Evolutionary conservation across 768 basidiomycete species (phyloP), one percentile per base, ranked within the genome.

Genomic region (Lentinula aciculospora): DNA sequence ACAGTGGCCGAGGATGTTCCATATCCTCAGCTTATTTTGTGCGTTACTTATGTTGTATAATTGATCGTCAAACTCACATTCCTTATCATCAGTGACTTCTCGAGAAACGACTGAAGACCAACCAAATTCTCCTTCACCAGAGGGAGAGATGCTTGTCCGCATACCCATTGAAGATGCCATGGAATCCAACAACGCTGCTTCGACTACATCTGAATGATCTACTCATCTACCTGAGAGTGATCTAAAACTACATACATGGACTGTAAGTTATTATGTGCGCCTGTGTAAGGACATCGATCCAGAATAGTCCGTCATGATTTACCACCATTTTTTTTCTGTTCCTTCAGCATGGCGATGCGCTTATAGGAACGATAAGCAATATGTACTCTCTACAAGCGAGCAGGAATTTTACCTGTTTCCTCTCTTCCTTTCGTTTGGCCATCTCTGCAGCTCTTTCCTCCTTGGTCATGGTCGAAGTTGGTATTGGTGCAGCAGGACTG

Each of bases 391-490:
- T 25, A 13, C 21, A 45, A 17, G 19, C 15, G 23, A 4, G 50
- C 32, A 19, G 44, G 44, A 56, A 15, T 40, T 31, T 19, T 55
- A 92, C 92, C 76, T 92, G 85, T 69, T 89, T 94, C 45, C 96
- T 76, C 69, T 98, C 96, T 68, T 98, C 95, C 66, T 95, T 89
- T 59, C 94, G 78, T 61, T 88, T 77, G 7, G 88, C 89, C 85
- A 98, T 88, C 74, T 97, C 93, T n/a, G 84, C 85, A 1, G 91
- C 91, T 70, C 90, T 96, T 63, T 95, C 94, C 69, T 97, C 96
- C 69, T 94, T 97, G 27, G 82, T 80, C 79, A 93, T 76, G 1
- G 69, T 70, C 27, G 80, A 71, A 56, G 76, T 73, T 25, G 66
- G 63, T 2, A 71, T 56, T n/a, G 66, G 48, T n/a, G 68, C 65